Evolutionary conservation across 2,329 filamentous ascomycete genomes (phyloP).

Genomic region (Fusarium burgessii): DNA sequence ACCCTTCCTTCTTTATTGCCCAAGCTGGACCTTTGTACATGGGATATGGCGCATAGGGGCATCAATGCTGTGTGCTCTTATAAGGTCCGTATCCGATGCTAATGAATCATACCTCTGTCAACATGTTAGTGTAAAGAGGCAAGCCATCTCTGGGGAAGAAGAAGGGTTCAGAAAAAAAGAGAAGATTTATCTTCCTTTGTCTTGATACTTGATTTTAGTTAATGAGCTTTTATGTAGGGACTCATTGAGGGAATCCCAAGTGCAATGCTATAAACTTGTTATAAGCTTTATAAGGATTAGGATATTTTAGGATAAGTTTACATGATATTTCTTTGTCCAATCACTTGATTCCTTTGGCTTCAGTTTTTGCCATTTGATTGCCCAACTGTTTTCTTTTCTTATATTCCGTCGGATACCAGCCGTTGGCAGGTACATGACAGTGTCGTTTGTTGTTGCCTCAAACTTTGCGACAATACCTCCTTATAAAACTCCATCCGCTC

Average conservation of each 20-base stretch:
- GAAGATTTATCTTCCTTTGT: neutral
- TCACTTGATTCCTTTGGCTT: too few species aligned
- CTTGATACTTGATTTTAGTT: too few species aligned
- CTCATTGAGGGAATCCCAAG: neutral
- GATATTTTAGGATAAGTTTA: neutral
- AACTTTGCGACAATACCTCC: neutral
- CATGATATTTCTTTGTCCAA: too few species aligned
- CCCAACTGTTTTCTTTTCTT: neutral
- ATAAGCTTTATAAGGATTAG: neutral
- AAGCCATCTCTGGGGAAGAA: neutral
- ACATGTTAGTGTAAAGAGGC: neutral
- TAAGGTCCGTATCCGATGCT: neutral
- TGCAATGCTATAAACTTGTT: neutral
- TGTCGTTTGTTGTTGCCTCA: conserved; percentile 22
- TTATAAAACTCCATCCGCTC: neutral
- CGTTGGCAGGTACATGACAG: conserved; percentile 27
- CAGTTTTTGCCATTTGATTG: neutral
- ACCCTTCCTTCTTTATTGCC: neutral
- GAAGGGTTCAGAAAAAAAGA: neutral
- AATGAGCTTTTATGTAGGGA: too few species aligned
- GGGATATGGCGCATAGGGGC: neutral
- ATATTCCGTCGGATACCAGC: neutral
- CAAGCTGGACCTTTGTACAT: neutral
- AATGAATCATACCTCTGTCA: neutral
- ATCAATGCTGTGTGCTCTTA: neutral